A percentile compares a stretch with the other conserved stretches of the same genome.
phyloP scores from a whole-genome alignment of 345 rosid genomes.

The Populus tremula region DNA sequence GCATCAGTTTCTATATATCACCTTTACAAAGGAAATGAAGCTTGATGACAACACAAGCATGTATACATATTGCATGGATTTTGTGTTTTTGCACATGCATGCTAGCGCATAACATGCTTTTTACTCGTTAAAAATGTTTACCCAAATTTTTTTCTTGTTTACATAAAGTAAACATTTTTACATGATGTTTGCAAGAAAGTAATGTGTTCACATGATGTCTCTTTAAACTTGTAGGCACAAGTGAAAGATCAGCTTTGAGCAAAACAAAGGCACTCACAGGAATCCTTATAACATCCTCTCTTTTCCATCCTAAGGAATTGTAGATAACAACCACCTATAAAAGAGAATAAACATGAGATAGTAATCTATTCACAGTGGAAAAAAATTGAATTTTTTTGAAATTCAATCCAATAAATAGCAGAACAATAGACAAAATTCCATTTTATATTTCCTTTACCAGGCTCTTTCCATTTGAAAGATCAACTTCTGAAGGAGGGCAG shows the following conservation, averaged over 20 bases:
- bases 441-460: constrained; percentile 11
- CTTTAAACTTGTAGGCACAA: background rate
- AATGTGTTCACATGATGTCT: background rate
- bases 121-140: background rate
- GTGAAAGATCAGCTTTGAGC: background rate
- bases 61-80: background rate
- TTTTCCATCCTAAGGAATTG: constrained; percentile 89
- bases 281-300: constrained; percentile 71
- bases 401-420: background rate
- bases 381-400: background rate
- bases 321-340: constrained; percentile 68
- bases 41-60: background rate
- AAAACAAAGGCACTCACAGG: constrained; percentile 54
- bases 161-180: too few relatives aligned
- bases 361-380: background rate
- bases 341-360: background rate
- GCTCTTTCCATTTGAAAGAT: constrained; percentile 30
- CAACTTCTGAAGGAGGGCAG: constrained; percentile 45
- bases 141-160: too few relatives aligned
- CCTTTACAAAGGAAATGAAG: background rate
- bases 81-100: background rate
- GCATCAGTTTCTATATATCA: background rate
- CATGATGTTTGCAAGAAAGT: background rate
- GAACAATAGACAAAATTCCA: background rate
- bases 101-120: background rate